Base-by-base conservation (phyloP, 352 stramenopile species). In the Globisporangium emineosum region DNA sequence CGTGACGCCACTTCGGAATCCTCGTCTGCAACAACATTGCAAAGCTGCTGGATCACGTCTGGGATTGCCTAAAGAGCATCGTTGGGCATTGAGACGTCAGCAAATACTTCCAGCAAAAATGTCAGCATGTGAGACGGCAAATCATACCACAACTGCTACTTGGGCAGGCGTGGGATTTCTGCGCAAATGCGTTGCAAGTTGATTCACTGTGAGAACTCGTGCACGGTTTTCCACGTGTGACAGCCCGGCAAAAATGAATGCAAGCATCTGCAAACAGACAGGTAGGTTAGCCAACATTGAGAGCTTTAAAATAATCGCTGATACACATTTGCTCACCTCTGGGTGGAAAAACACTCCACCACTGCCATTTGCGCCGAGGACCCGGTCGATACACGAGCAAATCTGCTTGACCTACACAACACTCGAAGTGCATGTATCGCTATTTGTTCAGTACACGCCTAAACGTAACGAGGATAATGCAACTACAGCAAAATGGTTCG, bases 331-430 rank as follows among this genome's bases (percentile, higher is more conserved):
- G 33, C 58, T 29, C 54, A 70, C 80, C 51, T 95, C 81, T 67
- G 74, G 66, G 33, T 87, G 71, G 70, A 91, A 95, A 69, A 95
- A 93, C 61, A 90, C 66, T 13, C 64, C 67, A 52, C 76, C 79
- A 32, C 80, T 79, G 47, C 69, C 75, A 57, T 84, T 73, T 5
- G 80, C 76, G 27, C 73, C 63, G 30, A 95, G 60, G 52, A 95
- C 80, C 27, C 84, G 85, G n/a, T 91, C 82, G 29, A 95, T 90
- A 50, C 83, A 93, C 57, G 72, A 68, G 54, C 87, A 95, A 35
- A 70, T 72, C n/a, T 77, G 69, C 51, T 89, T 89, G 2, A 94
- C 79, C 86, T 94, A 45, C 17, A 25, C 45, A 57, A 7, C 27
- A 23, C 27, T 21, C 30, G 8, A 15, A 32, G 6, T 8, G 23